Conservation (phyloP, 129 eudicot genomes). For the Helichrysum umbraculigerum region DNA sequence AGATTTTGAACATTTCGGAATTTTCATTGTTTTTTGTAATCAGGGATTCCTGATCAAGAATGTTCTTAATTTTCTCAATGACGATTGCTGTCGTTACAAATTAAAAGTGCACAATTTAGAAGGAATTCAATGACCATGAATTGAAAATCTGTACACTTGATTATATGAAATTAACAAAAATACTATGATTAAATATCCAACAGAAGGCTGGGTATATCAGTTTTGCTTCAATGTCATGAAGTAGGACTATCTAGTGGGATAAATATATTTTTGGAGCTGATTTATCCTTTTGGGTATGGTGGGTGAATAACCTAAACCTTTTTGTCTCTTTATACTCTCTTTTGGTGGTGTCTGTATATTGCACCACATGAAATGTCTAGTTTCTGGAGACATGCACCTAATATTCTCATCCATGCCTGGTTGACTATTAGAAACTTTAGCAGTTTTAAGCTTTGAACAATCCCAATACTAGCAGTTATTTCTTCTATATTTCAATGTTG, state of each 20-base stretch:
- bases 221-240: not conserved
- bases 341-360: not conserved
- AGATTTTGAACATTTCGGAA: not conserved
- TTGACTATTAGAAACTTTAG: not conserved
- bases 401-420: not conserved
- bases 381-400: not conserved
- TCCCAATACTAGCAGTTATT: not conserved
- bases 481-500: not conserved
- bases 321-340: not conserved
- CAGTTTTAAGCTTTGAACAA: not conserved
- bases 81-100: not conserved
- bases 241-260: not conserved
- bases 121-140: not conserved
- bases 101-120: not conserved
- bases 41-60: not conserved
- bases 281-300: not conserved
- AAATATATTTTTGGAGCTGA: not conserved
- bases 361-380: not conserved
- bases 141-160: no score
- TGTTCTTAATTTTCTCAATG: not conserved
- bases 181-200: no score
- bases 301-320: not conserved
- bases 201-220: not conserved
- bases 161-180: not conserved
- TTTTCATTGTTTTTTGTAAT: not conserved